phyloP scores from a whole-genome alignment of 305 asterid genomes.

The Ajuga reptans region DNA sequence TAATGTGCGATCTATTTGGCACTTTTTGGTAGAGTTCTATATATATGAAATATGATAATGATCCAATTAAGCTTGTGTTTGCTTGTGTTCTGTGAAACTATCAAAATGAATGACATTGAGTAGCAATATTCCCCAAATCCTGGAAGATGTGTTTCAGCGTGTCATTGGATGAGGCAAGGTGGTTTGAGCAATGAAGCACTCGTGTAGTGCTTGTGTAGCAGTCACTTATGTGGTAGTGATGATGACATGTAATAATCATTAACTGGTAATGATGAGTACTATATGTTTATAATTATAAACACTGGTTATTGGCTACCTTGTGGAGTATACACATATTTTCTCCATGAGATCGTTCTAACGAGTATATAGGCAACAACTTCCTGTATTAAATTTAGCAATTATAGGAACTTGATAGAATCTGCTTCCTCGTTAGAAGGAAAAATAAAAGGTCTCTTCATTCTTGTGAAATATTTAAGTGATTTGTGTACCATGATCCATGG shows the following conservation, averaged over 20 bases:
- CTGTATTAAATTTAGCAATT: not conserved
- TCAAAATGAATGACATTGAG: conserved; percentile 17
- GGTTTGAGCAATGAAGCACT: not conserved
- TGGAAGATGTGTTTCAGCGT: not conserved
- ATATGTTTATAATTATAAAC: not conserved
- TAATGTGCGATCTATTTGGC: not conserved
- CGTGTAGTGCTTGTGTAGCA: not conserved
- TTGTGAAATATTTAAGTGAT: not conserved
- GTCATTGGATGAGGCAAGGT: conserved; percentile 1
- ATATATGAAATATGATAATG: not conserved
- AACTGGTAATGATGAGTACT: not conserved
- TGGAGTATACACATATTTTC: not conserved
- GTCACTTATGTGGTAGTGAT: conserved; percentile 2
- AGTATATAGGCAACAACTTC: not conserved
- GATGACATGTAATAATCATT: not conserved
- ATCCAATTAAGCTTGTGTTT: not conserved
- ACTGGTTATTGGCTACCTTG: not conserved
- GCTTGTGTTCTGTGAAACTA: not conserved
- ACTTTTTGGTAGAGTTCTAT: not conserved
- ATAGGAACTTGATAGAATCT: not conserved
- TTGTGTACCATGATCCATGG: not conserved
- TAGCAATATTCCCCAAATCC: not conserved
- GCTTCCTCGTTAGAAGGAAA: not conserved
- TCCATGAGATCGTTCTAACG: not conserved
- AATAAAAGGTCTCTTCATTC: not conserved